Percentiles rank a stretch among this genome's conserved stretches.
Evolutionary conservation across 2,329 filamentous ascomycete species (phyloP).

Genomic region (Monilinia aucupariae): DNA sequence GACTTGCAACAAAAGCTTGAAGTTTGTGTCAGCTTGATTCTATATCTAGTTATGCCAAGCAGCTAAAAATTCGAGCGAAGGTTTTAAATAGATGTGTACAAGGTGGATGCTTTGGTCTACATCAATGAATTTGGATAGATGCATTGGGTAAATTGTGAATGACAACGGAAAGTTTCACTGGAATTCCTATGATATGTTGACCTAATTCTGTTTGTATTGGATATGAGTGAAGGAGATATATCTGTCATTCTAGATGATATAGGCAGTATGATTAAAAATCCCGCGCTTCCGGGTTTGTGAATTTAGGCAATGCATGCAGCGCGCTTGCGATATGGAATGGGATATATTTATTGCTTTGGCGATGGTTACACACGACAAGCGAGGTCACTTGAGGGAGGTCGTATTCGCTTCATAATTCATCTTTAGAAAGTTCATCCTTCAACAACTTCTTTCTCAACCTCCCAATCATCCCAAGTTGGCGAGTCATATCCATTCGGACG

Average conservation of each 20-base stretch:
- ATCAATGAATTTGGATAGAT: background rate
- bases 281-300: constrained; percentile 10
- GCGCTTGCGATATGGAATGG: constrained; percentile 11
- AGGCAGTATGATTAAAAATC: constrained; percentile 15
- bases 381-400: background rate
- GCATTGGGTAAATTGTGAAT: constrained; percentile 5
- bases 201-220: background rate
- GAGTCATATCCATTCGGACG: constrained; percentile 48
- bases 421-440: constrained; percentile 20
- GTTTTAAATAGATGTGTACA: background rate
- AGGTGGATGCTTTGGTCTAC: background rate
- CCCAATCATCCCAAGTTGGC: constrained; percentile 41
- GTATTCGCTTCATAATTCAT: background rate
- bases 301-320: constrained; percentile 12
- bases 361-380: constrained; percentile 9
- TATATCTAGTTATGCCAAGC: background rate
- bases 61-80: background rate
- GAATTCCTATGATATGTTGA: background rate
- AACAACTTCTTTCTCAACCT: constrained; percentile 27
- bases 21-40: background rate
- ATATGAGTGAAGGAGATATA: background rate
- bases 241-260: background rate
- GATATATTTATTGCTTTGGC: background rate
- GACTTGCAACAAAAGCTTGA: constrained; percentile 21
- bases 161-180: background rate